Base-by-base conservation (phyloP, 192 early-diverging fungal genomes). In the Gigaspora rosea region DNA sequence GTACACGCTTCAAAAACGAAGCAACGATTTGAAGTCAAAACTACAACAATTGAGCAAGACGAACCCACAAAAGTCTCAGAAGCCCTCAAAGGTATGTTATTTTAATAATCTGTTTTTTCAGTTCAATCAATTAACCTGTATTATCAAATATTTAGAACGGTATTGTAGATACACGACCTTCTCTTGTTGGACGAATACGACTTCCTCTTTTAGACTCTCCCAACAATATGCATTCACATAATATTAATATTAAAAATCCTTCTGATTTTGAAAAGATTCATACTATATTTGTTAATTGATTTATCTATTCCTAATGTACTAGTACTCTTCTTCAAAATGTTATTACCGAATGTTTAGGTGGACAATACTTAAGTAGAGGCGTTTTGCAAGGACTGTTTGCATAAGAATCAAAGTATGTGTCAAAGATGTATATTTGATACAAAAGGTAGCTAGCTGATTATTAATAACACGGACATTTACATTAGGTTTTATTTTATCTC, bases 1-100 rank as follows among this genome's bases (percentile, higher is more conserved):
- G 20, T 70, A 86, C 61, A 89, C 86, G 20, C 78, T 89, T 41
- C 84, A 88, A 48, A 77, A 85, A 68, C 79, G 88, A 56, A 85
- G 85, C 62, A 73, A 82, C 27, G 86, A 89, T 61, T 79, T 89
- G 51, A 82, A 84, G 64, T 50, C 48, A 32, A 76, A 76, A 64
- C 47, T 76, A 27, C 46, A 49, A 64, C 71, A 78, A 22, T 27
- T 78, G 1, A 71, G 72, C 7, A 78, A 75, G 18, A 33, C 32
- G 4, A 62, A 63, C 32, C 10, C 46, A 41, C 48, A 11, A 20
- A 78, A 74, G 41, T 13, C 32, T 12, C 18, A 18, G 12, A 12
- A 56, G 41, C 33, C 61, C 46, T 66, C 27, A 54, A 78, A 78
- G 78, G 78, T 78, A 41, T 73, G 77, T 47, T 1, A 36, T 50